Evolutionary conservation across 768 basidiomycete genomes (phyloP).

Genomic region (Amanita jacksonii): DNA sequence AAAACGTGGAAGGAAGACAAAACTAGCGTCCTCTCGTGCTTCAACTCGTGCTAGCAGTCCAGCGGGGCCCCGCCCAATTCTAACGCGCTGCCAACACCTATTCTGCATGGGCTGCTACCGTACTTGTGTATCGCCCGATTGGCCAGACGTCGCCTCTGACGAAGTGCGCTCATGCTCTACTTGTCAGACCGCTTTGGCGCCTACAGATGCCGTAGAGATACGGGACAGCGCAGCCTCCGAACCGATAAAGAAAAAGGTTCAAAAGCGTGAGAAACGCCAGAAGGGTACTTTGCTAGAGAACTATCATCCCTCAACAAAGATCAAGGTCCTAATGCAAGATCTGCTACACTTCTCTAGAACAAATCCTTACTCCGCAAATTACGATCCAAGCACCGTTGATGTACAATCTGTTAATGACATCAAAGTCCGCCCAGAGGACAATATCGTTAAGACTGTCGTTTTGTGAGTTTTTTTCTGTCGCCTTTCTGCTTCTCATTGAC

Average conservation of each 20-base stretch:
- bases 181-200: conserved; percentile 61
- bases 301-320: conserved; percentile 79
- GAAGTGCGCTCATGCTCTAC: conserved; percentile 60
- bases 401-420: conserved; percentile 70
- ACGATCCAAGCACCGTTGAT: conserved; percentile 64
- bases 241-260: conserved; percentile 50
- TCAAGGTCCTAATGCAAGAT: conserved; percentile 73
- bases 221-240: conserved; percentile 46
- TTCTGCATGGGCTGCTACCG: conserved; percentile 87
- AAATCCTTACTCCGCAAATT: conserved; percentile 85
- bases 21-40: conserved; percentile 48
- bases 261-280: conserved; percentile 56
- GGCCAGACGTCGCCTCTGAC: conserved; percentile 61
- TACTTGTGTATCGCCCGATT: conserved; percentile 64
- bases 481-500: conserved; percentile 12
- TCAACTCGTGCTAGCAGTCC: conserved; percentile 74
- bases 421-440: conserved; percentile 63
- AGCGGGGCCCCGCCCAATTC: conserved; percentile 47
- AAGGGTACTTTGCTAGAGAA: conserved; percentile 45
- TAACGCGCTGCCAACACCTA: conserved; percentile 92
- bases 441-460: conserved; percentile 82
- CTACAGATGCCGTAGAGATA: conserved; percentile 78
- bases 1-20: conserved; percentile 39
- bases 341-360: conserved; percentile 70
- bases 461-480: conserved; percentile 57